Base-by-base conservation (phyloP, 345 rosid species). In the Lepidium didymum region DNA sequence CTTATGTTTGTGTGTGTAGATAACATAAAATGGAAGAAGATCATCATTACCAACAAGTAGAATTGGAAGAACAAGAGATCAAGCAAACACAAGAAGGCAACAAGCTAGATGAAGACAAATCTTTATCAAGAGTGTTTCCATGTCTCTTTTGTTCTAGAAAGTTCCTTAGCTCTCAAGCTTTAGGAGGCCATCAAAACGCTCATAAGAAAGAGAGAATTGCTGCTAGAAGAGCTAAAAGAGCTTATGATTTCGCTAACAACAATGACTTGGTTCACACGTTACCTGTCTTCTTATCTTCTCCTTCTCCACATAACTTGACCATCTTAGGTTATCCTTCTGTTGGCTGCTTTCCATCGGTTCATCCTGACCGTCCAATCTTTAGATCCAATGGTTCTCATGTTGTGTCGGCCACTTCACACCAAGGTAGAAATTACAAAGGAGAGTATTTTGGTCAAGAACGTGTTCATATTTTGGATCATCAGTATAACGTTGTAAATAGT, bases 121-220 rank as follows among this genome's bases (percentile, higher is more conserved):
- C 62, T 15, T 67, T 81, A 55, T 35, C 85, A 15, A 83, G 89
- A 67, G 80, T 82, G 5, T 92, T 88, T 58, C 83, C 96, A 2
- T 92, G 97, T 51, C 72, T 82, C 16, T 92, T 86, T 70, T 92
- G 97, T 64, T 83, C 98, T 4, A 80, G 96, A 76, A 83, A 90
- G 62, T 92, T 92, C 70, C 80, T 84, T 75, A 93, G 92, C 50
- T 92, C 98, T 15, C 98, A 92, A 73, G 98, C 98, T 5, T 67
- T 92, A 16, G 98, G 97, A 12, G 98, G 98, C 18, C 98, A 92
- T 73, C 98, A 92, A 53, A 92, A 92, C 35, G 97, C 98, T 12
- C 96, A 92, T 83, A 92, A 88, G 90, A 90, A 83, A 57, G 98
- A 92, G 67, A 80, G 98, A 69, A 81, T 67, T 6, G 86, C 90